Evolutionary conservation across 495 filamentous ascomycete genomes (phyloP).

Genomic region (Saxophila tyrrhenica): DNA sequence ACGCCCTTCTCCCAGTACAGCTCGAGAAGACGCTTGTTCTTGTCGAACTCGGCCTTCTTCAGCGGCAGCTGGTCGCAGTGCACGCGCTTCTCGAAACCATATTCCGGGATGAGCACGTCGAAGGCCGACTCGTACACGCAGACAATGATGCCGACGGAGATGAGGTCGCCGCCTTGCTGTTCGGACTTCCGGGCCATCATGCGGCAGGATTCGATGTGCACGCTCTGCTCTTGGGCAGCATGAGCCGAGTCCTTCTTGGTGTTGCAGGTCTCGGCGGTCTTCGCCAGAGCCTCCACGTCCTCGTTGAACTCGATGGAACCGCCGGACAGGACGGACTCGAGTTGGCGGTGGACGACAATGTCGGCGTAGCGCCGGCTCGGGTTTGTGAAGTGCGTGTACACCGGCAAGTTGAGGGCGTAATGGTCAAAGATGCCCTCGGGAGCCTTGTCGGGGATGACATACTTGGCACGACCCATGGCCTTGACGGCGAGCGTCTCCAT

Average conservation of each 20-base stretch:
- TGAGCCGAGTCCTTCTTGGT: slow-evolving; percentile 98
- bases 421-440: slow-evolving; percentile 65
- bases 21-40: slow-evolving; percentile 83
- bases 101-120: slow-evolving; percentile 95
- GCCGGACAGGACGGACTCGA: slow-evolving; percentile 76
- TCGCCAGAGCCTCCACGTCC: slow-evolving; percentile 74
- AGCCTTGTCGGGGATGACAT: slow-evolving; percentile 69
- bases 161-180: slow-evolving; percentile 79
- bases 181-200: slow-evolving; percentile 81
- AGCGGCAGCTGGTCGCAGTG: slow-evolving; percentile 96
- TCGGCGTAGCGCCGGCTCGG: slow-evolving; percentile 92
- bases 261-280: slow-evolving; percentile 93
- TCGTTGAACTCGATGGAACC: slow-evolving; percentile 77
- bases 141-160: slow-evolving; percentile 92
- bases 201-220: slow-evolving; percentile 95
- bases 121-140: slow-evolving; percentile 99
- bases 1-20: slow-evolving; percentile 99
- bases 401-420: slow-evolving; percentile 81
- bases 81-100: slow-evolving; percentile 97
- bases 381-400: slow-evolving; percentile 96
- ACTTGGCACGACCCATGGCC: slow-evolving; percentile 91
- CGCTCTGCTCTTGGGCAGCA: slow-evolving; percentile 94
- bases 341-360: slow-evolving; percentile 87
- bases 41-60: slow-evolving; percentile 97
- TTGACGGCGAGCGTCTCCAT: slow-evolving; percentile 95